phyloP scores from a whole-genome alignment of 306 rosid species.

The Cucumis melo region DNA sequence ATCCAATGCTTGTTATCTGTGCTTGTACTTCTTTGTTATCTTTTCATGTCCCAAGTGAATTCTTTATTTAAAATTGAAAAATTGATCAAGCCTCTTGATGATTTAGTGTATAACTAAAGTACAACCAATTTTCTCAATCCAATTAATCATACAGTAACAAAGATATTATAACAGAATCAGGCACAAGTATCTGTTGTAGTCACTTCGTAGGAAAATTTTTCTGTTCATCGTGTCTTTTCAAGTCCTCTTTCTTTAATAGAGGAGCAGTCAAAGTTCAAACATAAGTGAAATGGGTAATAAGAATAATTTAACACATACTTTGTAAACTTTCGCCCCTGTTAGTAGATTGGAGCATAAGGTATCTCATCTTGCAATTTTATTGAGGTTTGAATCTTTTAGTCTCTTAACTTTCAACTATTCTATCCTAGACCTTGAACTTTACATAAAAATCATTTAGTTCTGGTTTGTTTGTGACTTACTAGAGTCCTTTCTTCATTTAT shows the following conservation, averaged over 20 bases:
- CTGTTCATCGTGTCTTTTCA: neutral
- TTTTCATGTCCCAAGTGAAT: neutral
- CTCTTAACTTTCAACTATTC: neutral
- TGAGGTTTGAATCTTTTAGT: neutral
- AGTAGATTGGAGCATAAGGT: neutral
- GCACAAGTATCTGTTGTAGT: neutral
- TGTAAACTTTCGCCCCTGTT: neutral
- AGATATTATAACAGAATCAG: neutral
- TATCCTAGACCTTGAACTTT: neutral
- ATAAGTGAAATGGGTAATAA: neutral
- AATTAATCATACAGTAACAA: neutral
- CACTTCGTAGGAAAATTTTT: neutral
- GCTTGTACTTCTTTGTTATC: neutral
- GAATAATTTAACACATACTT: neutral
- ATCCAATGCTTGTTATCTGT: neutral
- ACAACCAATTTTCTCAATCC: neutral
- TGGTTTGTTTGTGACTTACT: neutral
- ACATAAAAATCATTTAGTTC: neutral
- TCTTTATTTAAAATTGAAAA: neutral
- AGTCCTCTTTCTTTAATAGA: neutral
- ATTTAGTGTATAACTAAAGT: neutral
- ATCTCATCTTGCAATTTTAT: neutral
- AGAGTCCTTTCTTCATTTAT: neutral
- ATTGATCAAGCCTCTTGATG: neutral
- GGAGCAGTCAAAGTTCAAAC: neutral